These are phyloP conservation scores for Gremmenia infestans DNA, from an alignment of 2,329 filamentous ascomycete species.

Conservation along the genomic window DNA sequence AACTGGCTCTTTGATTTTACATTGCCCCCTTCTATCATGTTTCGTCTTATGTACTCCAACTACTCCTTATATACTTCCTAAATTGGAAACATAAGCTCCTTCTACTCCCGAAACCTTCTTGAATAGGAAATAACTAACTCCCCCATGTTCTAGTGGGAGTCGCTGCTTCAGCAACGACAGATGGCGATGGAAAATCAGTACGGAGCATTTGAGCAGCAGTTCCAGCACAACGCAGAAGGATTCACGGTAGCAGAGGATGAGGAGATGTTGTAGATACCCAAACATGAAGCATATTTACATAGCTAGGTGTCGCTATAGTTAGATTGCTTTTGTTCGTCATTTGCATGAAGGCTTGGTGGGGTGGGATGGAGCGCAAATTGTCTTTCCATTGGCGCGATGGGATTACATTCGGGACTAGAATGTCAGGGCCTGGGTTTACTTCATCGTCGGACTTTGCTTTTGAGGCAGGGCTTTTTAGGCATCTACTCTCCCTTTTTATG, in stretches of 20 bases:
- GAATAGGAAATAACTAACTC: too few species aligned
- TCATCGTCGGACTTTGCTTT: constrained; percentile 3
- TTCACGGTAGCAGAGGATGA: constrained; percentile 25
- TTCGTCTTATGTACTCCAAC: too few species aligned
- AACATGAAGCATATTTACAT: constrained; percentile 17
- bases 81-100: too few species aligned
- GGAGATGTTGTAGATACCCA: constrained; percentile 32
- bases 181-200: constrained; percentile 31
- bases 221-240: constrained; percentile 19
- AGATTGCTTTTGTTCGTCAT: constrained; percentile 12
- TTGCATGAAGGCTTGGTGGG: background rate
- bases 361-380: constrained; percentile 1
- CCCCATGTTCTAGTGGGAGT: too few species aligned
- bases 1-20: too few species aligned
- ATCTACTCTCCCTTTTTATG: constrained; percentile 25
- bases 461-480: constrained; percentile 15
- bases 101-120: too few species aligned
- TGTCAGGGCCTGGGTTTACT: constrained; percentile 2
- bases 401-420: constrained; percentile 2
- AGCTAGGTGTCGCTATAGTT: constrained; percentile 14
- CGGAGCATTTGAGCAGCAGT: constrained; percentile 23
- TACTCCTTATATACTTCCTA: too few species aligned
- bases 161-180: constrained; percentile 20
- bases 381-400: constrained; percentile 1
- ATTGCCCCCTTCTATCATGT: too few species aligned